These are phyloP conservation scores for Craspedostauros australis DNA, from an alignment of 108 stramenopile species.

Conservation along the genomic window DNA sequence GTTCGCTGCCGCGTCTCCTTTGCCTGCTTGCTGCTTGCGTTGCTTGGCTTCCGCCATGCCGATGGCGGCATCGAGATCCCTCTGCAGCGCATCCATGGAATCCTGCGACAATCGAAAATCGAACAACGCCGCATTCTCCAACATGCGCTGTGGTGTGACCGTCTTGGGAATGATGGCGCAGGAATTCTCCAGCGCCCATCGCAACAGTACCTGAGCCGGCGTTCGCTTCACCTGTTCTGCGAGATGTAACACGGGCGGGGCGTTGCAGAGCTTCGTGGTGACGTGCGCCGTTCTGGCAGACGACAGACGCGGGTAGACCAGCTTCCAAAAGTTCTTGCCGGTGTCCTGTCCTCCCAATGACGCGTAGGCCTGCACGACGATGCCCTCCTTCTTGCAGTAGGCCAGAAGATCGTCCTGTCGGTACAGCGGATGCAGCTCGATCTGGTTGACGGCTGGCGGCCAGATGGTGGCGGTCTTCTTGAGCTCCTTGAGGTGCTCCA, in stretches of 20 bases:
- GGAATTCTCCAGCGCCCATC: conserved; percentile 55
- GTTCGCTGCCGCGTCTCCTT: conserved; percentile 13
- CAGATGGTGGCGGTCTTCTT: conserved; percentile 50
- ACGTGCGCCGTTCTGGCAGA: conserved; percentile 1
- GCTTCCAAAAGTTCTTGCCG: conserved; percentile 41
- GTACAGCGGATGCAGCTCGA: conserved; percentile 78
- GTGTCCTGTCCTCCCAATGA: conserved; percentile 77
- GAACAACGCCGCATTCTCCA: conserved; percentile 49
- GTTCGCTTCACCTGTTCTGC: conserved; percentile 35
- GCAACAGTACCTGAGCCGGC: conserved; percentile 62
- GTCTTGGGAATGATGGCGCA: conserved; percentile 63
- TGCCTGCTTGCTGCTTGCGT: not conserved
- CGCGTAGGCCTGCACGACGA: conserved; percentile 69
- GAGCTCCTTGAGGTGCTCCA: conserved; percentile 38
- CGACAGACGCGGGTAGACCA: conserved; percentile 26
- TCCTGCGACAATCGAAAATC: conserved; percentile 29
- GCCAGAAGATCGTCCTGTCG: conserved; percentile 58
- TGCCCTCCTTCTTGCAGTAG: conserved; percentile 63
- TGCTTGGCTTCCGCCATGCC: not conserved
- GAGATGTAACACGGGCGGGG: conserved; percentile 34
- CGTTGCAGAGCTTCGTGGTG: conserved; percentile 20
- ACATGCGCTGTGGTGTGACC: conserved; percentile 24
- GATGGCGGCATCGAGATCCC: not conserved
- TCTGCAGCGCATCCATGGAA: conserved; percentile 22
- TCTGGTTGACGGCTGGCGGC: conserved; percentile 82